Evolutionary conservation across 768 basidiomycete species (phyloP).

Genomic region (Trametes meyenii): DNA sequence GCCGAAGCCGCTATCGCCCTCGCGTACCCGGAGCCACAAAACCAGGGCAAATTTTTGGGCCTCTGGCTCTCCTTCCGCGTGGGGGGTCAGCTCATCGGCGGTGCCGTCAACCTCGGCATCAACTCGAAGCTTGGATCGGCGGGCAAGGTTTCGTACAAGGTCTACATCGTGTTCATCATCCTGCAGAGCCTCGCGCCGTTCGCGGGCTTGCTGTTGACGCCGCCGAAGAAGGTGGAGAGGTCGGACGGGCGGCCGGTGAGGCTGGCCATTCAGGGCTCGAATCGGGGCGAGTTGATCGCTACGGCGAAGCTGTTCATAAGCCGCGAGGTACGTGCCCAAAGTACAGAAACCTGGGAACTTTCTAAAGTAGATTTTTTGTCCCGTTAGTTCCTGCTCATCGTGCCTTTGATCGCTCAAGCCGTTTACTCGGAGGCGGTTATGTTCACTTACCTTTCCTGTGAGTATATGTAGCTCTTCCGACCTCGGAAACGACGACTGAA

Average conservation of each 20-base stretch:
- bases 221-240: constrained; percentile 13
- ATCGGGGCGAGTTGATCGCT: background rate
- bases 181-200: constrained; percentile 13
- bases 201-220: constrained; percentile 13
- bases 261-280: constrained; percentile 13
- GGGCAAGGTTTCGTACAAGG: constrained; percentile 19
- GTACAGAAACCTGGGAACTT: background rate
- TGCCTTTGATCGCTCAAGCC: constrained; percentile 10
- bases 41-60: constrained; percentile 17
- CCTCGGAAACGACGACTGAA: too few relatives aligned
- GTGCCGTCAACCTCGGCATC: constrained; percentile 13
- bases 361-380: background rate
- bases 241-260: constrained; percentile 11
- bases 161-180: constrained; percentile 15
- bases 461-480: background rate
- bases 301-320: constrained; percentile 13
- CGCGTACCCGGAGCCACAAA: constrained; percentile 15
- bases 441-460: constrained; percentile 15
- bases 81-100: constrained; percentile 15
- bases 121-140: constrained; percentile 11
- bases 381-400: constrained; percentile 13
- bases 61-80: constrained; percentile 18
- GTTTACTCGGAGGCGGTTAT: constrained; percentile 14
- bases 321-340: background rate
- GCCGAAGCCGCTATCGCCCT: constrained; percentile 17